Conservation (phyloP, 345 rosid species). For the Gossypium herbaceum region DNA sequence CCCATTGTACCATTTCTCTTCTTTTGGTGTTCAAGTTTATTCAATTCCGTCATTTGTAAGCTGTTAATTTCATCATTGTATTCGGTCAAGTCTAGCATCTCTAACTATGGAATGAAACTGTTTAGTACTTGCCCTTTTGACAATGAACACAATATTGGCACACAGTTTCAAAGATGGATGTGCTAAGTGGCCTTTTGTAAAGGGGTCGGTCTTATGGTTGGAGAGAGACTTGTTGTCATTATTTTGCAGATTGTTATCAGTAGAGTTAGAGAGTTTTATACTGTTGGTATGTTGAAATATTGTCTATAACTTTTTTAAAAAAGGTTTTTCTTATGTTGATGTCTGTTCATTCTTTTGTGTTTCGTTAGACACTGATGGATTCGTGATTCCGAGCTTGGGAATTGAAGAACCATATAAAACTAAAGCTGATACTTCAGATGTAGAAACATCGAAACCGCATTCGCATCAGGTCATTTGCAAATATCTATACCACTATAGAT, state of each 20-base stretch:
- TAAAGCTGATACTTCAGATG: conserved; percentile 34
- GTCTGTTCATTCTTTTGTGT: background rate
- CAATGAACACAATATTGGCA: background rate
- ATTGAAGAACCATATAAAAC: conserved; percentile 36
- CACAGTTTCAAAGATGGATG: background rate
- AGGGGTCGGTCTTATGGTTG: background rate
- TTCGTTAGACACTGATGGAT: conserved; percentile 79
- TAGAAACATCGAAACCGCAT: conserved; percentile 44
- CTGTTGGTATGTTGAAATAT: background rate
- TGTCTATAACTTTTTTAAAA: background rate
- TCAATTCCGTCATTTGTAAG: background rate
- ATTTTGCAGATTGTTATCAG: background rate
- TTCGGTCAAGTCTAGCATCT: background rate
- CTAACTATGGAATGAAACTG: background rate
- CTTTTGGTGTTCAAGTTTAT: background rate
- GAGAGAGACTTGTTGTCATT: background rate
- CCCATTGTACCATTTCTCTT: background rate
- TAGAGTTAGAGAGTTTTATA: background rate
- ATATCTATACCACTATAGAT: background rate
- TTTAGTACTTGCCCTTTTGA: background rate
- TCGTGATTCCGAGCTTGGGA: conserved; percentile 94
- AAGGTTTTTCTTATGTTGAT: background rate
- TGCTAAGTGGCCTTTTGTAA: background rate
- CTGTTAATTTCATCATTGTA: background rate
- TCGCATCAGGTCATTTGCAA: conserved; percentile 56